Evolutionary conservation across 2,329 filamentous ascomycete genomes (phyloP).

Genomic region (Aspergillus tamarii): DNA sequence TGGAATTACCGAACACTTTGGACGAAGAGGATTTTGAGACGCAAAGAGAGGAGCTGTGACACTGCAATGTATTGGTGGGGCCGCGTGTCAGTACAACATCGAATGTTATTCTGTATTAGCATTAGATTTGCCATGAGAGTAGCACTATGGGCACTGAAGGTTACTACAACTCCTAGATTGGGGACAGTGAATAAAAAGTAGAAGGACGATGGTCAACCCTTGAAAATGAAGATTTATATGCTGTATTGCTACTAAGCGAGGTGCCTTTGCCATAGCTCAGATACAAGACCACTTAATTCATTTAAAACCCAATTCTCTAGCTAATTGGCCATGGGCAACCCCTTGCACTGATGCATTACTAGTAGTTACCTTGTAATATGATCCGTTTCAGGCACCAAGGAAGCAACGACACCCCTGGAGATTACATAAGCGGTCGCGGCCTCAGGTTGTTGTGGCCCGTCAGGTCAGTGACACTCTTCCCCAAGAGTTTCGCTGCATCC

Average conservation of each 20-base stretch:
- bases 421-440: slow-evolving; percentile 22
- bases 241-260: background rate
- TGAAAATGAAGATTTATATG: background rate
- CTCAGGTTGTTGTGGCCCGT: slow-evolving; percentile 3
- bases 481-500: slow-evolving; percentile 10
- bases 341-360: background rate
- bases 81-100: background rate
- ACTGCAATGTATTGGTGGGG: background rate
- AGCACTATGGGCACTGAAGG: background rate
- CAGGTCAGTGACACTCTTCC: slow-evolving; percentile 11
- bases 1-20: background rate
- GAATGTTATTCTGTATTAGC: background rate
- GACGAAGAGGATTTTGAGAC: slow-evolving; percentile 4
- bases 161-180: background rate
- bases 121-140: background rate
- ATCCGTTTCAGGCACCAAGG: background rate
- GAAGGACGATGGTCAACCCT: background rate
- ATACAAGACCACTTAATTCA: background rate
- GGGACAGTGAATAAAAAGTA: background rate
- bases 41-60: slow-evolving; percentile 23
- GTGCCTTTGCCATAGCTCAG: background rate
- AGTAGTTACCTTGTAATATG: background rate
- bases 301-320: background rate
- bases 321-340: background rate
- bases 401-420: background rate